Evolutionary conservation across 2,329 filamentous ascomycete genomes (phyloP), one percentile per base, ranked within the genome.

Genomic region (Ophiocordyceps australis): DNA sequence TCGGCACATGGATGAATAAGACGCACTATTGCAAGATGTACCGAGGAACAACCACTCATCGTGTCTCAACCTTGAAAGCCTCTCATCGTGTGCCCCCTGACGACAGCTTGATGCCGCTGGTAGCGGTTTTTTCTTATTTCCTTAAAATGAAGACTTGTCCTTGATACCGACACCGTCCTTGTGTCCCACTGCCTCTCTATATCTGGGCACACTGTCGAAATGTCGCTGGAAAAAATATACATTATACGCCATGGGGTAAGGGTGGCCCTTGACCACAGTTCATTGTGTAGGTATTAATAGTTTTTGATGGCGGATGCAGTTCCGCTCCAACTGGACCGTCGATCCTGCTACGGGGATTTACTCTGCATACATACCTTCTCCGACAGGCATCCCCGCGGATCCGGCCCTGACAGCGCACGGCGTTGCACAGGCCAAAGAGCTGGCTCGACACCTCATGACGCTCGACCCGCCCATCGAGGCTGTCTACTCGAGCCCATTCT

Each of bases 321-420:
- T 92, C 52, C 82, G 89, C 34, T 75, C 79, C 35, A 83, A 78
- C 47, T 95, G 85, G 82, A 69, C 70, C 22, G 80, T 95, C 32
- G 74, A 95, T 51, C 70, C 73, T 23, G 55, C 63, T 32, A 86
- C 80, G 20, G 86, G 89, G 27, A 63, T 62, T 38, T 95, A 95
- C 57, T 66, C 64, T 28, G 59, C 77, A 14, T 61, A 60, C 30
- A 70, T 89, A 36, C 70, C 64, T 22, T 82, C 80, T 20, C 86
- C 89, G 1, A 95, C 89, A 5, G 79, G 80, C 27, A 83, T 93
- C 35, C 65, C 85, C 4, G 77, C 78, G 15, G 89, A 98, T 45
- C 85, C 85, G 23, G 74, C 81, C 8, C 65, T 98, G 38, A 83
- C 85, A 7, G 72, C 79, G 14, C 75, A 95, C 43, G 89, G 89